Conservation (phyloP, 257 asterid genomes). For the Anisodus acutangulus region DNA sequence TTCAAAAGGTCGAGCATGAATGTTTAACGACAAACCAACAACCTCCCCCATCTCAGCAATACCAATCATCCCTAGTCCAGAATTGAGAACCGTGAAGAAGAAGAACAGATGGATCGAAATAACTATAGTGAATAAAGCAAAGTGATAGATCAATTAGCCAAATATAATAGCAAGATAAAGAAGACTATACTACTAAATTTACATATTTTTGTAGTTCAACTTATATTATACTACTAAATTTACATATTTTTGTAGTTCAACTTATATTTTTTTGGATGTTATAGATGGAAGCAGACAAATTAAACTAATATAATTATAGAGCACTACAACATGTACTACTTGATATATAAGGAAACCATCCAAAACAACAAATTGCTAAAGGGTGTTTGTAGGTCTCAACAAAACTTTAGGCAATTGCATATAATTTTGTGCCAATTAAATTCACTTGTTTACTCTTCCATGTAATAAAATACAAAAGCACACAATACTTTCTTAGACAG, state of each 20-base stretch:
- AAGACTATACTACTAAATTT: too few species aligned
- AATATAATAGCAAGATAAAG: too few species aligned
- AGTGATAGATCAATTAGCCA: too few species aligned
- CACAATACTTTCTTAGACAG: conserved; percentile 22
- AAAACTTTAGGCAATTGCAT: background rate
- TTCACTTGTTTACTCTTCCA: background rate
- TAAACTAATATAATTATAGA: too few species aligned
- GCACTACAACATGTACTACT: too few species aligned
- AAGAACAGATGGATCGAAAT: background rate
- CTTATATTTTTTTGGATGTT: background rate
- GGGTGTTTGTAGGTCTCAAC: background rate
- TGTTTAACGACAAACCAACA: too few species aligned
- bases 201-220: too few species aligned
- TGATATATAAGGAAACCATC: background rate
- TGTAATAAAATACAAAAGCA: background rate
- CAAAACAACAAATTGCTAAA: background rate
- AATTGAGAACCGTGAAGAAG: background rate
- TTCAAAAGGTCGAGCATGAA: too few species aligned
- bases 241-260: too few species aligned
- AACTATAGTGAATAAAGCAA: too few species aligned
- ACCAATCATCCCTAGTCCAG: background rate
- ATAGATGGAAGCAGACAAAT: background rate
- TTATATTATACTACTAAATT: background rate
- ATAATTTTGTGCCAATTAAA: background rate
- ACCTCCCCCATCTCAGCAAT: too few species aligned